Evolutionary conservation across 192 early-diverging fungal species (phyloP).

Genomic region (Lunasporangiospora selenospora): DNA sequence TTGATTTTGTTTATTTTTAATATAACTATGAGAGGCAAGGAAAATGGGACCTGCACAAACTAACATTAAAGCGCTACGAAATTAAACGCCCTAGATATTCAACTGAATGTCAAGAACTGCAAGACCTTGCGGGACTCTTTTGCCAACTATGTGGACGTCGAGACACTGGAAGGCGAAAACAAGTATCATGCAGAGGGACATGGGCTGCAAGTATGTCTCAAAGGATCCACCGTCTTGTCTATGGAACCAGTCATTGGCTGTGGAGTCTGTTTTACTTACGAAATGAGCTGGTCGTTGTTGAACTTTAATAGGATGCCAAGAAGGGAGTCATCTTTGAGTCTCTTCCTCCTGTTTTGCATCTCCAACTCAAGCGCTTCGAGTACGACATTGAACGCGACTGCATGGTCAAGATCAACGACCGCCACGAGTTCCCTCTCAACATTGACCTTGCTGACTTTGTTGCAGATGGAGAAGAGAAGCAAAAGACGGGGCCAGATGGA

Average conservation of each 20-base stretch:
- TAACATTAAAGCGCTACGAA: too few species aligned
- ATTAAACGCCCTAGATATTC: constrained; percentile 76
- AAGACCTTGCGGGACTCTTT: constrained; percentile 89
- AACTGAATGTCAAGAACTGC: constrained; percentile 96
- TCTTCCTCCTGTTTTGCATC: constrained; percentile 93
- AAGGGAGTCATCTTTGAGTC: constrained; percentile 95
- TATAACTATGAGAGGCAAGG: too few species aligned
- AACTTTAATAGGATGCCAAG: constrained; percentile 72
- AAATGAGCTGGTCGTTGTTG: neutral
- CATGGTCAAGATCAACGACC: constrained; percentile 97
- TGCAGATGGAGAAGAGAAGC: constrained; percentile 65
- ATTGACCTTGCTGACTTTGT: constrained; percentile 91
- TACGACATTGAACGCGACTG: constrained; percentile 91
- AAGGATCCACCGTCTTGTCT: neutral
- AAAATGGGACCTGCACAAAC: too few species aligned
- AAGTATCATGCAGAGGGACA: constrained; percentile 94
- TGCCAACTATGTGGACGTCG: constrained; percentile 86
- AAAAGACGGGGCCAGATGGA: constrained; percentile 56
- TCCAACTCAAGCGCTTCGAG: constrained; percentile 98
- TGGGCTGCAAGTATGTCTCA: constrained; percentile 73
- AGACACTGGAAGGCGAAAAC: constrained; percentile 96
- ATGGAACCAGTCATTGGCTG: neutral
- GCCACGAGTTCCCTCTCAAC: constrained; percentile 91
- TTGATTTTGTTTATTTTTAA: too few species aligned
- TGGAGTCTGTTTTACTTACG: constrained; percentile 6